Evolutionary conservation across 192 early-diverging fungal genomes (phyloP).

Genomic region (Coemansia guatemalensis): DNA sequence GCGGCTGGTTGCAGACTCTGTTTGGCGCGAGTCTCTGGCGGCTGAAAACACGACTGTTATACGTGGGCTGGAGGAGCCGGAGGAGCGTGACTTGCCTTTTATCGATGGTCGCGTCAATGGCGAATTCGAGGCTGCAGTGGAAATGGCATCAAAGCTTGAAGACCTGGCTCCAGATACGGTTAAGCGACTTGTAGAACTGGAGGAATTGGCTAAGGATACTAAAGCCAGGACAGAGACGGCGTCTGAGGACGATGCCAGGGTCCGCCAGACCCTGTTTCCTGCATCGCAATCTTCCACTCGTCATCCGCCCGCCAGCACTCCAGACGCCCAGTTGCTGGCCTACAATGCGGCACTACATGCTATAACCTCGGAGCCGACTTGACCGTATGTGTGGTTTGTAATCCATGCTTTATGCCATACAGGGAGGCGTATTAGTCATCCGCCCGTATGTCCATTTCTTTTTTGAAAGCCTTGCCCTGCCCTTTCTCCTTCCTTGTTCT

Average conservation of each 20-base stretch:
- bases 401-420: background rate
- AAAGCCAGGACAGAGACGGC: constrained; percentile 1
- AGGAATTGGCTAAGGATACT: constrained; percentile 16
- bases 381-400: background rate
- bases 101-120: constrained; percentile 37
- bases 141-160: constrained; percentile 13
- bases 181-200: constrained; percentile 13
- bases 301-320: background rate
- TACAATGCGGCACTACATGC: constrained; percentile 47
- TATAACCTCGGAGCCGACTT: constrained; percentile 11
- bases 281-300: background rate
- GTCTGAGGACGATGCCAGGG: constrained; percentile 10
- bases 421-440: background rate
- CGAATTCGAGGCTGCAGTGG: constrained; percentile 29
- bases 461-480: background rate
- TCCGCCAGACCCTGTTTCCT: constrained; percentile 17
- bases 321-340: constrained; percentile 19
- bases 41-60: constrained; percentile 38
- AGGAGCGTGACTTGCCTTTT: constrained; percentile 22
- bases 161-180: constrained; percentile 9
- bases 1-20: constrained; percentile 28
- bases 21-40: constrained; percentile 38
- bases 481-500: background rate
- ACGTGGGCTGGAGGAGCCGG: constrained; percentile 3
- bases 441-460: background rate